Evolutionary conservation across 768 basidiomycete species (phyloP).

Genomic region (Kondoa subrosea): DNA sequence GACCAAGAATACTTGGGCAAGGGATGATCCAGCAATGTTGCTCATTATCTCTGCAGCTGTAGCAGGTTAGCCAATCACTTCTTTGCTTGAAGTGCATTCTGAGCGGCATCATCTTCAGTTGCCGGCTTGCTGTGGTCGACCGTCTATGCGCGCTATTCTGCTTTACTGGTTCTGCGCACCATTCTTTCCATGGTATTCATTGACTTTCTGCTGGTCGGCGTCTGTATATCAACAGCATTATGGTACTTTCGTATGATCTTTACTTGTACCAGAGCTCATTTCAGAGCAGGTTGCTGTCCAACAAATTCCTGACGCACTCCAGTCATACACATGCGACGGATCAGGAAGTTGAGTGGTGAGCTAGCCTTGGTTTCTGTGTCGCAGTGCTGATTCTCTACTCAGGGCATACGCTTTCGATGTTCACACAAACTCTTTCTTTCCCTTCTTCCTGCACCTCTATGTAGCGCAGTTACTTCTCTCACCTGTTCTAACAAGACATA

Average conservation of each 20-base stretch:
- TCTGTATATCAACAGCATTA: conserved; percentile 54
- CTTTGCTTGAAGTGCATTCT: background rate
- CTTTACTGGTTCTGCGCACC: conserved; percentile 47
- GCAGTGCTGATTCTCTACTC: conserved; percentile 39
- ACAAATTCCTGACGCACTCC: conserved; percentile 25
- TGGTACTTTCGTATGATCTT: conserved; percentile 43
- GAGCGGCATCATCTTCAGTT: conserved; percentile 36
- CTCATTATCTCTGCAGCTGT: conserved; percentile 57
- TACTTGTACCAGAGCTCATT: too few relatives aligned
- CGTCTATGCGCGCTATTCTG: conserved; percentile 50
- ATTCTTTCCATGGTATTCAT: conserved; percentile 62
- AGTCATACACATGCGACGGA: conserved; percentile 23
- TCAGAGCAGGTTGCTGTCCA: conserved; percentile 23
- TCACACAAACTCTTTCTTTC: conserved; percentile 93
- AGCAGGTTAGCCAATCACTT: conserved; percentile 41
- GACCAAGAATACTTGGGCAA: conserved; percentile 41
- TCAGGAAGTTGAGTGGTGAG: conserved; percentile 19
- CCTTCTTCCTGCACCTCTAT: conserved; percentile 75
- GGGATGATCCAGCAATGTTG: conserved; percentile 91
- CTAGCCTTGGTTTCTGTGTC: conserved; percentile 42
- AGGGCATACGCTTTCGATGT: conserved; percentile 88
- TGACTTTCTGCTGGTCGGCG: conserved; percentile 66
- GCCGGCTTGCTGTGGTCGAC: conserved; percentile 72
- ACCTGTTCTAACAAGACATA: conserved; percentile 61
- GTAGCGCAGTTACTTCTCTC: conserved; percentile 72